Percentiles rank a stretch among this genome's conserved stretches.
Conservation (phyloP, 352 stramenopile species). For the Phytophthora cactorum region DNA sequence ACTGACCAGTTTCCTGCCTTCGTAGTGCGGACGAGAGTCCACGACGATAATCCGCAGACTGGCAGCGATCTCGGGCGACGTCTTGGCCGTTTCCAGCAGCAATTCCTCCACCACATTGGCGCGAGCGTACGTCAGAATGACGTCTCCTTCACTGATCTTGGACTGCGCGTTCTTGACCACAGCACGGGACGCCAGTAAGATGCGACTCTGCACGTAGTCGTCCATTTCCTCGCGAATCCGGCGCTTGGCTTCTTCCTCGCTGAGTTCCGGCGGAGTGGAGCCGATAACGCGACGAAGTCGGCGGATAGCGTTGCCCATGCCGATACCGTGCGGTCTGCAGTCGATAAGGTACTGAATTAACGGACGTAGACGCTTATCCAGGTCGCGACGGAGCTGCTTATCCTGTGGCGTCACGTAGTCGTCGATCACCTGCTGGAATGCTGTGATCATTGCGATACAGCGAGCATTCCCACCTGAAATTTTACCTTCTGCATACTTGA, state of each 20-base stretch:
- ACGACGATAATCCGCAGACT: slow-evolving; percentile 94
- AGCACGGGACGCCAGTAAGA: slow-evolving; percentile 91
- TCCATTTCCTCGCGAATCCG: slow-evolving; percentile 92
- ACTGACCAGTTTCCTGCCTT: slow-evolving; percentile 84
- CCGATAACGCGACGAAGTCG: slow-evolving; percentile 91
- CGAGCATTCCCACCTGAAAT: slow-evolving; percentile 93
- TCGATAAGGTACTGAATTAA: slow-evolving; percentile 96
- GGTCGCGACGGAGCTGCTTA: slow-evolving; percentile 83
- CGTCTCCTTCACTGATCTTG: slow-evolving; percentile 93
- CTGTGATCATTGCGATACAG: slow-evolving; percentile 94
- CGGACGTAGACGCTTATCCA: slow-evolving; percentile 92
- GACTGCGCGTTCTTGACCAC: slow-evolving; percentile 88
- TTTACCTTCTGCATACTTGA: slow-evolving; percentile 92
- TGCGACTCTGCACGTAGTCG: slow-evolving; percentile 93
- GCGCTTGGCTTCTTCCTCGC: slow-evolving; percentile 86
- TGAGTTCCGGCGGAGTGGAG: slow-evolving; percentile 86
- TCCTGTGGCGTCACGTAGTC: slow-evolving; percentile 88
- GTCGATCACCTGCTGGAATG: slow-evolving; percentile 90
- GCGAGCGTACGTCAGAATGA: slow-evolving; percentile 95
- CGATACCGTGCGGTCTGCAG: slow-evolving; percentile 93
- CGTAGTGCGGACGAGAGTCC: slow-evolving; percentile 90
- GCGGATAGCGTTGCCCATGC: slow-evolving; percentile 96
- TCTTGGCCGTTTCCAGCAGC: slow-evolving; percentile 62
- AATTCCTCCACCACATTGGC: slow-evolving; percentile 93
- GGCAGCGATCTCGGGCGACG: slow-evolving; percentile 32